A percentile compares a stretch with the other conserved stretches of the same genome.
phyloP scores from a whole-genome alignment of 1,284 basidiomycete species.

The Cryptococcus sp. region DNA sequence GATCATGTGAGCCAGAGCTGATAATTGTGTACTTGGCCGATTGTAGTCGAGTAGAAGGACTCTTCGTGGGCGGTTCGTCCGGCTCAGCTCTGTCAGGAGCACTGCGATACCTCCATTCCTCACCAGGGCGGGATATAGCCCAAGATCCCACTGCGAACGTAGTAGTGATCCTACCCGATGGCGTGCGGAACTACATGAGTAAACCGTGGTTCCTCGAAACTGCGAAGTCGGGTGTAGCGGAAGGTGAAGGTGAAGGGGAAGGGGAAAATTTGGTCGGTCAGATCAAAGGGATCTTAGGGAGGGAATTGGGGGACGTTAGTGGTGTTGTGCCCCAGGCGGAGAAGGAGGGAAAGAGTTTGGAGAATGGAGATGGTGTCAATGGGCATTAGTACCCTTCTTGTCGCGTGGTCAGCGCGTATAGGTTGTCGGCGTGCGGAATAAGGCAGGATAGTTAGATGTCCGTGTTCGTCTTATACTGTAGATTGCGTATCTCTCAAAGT shows the following conservation, averaged over 20 bases:
- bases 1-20: too few relatives aligned
- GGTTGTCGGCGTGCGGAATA: background rate
- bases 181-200: constrained; percentile 94
- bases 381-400: background rate
- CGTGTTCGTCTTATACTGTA: too few relatives aligned
- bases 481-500: too few relatives aligned
- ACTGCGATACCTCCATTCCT: constrained; percentile 70
- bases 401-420: background rate
- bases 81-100: constrained; percentile 81
- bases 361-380: constrained; percentile 25
- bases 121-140: constrained; percentile 67
- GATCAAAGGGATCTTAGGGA: constrained; percentile 29
- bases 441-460: too few relatives aligned
- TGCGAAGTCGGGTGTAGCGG: constrained; percentile 9
- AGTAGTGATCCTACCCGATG: constrained; percentile 85
- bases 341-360: constrained; percentile 12
- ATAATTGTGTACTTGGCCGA: background rate
- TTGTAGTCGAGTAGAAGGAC: constrained; percentile 67
- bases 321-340: constrained; percentile 10
- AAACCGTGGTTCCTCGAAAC: constrained; percentile 59
- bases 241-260: constrained; percentile 3
- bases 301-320: constrained; percentile 30
- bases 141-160: constrained; percentile 77
- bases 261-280: constrained; percentile 16
- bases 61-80: constrained; percentile 88